phyloP scores from a whole-genome alignment of 2,329 filamentous ascomycete species.

The Diaporthe citriasiana region DNA sequence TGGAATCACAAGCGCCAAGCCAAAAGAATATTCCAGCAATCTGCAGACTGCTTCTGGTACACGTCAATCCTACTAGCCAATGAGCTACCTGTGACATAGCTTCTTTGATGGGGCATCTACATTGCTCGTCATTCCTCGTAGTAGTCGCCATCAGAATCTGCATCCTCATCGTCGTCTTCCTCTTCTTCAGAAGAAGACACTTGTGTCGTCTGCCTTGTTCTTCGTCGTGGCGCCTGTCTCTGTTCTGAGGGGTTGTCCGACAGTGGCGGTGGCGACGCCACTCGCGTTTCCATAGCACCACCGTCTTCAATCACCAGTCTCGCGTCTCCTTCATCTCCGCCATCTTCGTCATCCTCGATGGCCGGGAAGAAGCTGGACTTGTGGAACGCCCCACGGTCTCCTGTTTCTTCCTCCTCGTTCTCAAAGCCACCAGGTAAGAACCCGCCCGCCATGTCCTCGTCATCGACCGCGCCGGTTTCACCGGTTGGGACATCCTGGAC shows the following conservation, averaged over 20 bases:
- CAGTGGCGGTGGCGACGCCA: constrained; percentile 10
- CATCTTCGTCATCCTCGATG: constrained; percentile 55
- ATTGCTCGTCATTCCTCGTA: constrained; percentile 38
- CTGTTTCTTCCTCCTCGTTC: constrained; percentile 58
- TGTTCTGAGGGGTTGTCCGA: neutral
- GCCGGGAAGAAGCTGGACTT: constrained; percentile 64
- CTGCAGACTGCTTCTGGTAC: neutral
- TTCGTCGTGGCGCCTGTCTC: constrained; percentile 10
- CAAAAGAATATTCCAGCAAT: neutral
- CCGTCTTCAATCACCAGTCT: constrained; percentile 50
- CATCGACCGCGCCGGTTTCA: constrained; percentile 45
- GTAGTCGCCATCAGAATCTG: constrained; percentile 42
- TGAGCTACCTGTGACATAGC: neutral
- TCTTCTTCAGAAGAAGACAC: constrained; percentile 45
- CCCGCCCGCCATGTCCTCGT: constrained; percentile 71
- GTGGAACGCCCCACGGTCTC: constrained; percentile 45
- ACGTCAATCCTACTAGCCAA: neutral
- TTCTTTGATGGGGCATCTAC: neutral
- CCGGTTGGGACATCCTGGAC: constrained; percentile 47
- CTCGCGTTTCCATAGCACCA: constrained; percentile 51
- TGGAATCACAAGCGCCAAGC: neutral
- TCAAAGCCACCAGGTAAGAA: constrained; percentile 72
- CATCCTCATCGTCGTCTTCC: constrained; percentile 44
- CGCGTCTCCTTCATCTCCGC: constrained; percentile 51
- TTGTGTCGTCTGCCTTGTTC: constrained; percentile 10